Evolutionary conservation across 352 stramenopile species (phyloP), one percentile per base, ranked within the genome.

Genomic region (Thraustochytrium sp.): DNA sequence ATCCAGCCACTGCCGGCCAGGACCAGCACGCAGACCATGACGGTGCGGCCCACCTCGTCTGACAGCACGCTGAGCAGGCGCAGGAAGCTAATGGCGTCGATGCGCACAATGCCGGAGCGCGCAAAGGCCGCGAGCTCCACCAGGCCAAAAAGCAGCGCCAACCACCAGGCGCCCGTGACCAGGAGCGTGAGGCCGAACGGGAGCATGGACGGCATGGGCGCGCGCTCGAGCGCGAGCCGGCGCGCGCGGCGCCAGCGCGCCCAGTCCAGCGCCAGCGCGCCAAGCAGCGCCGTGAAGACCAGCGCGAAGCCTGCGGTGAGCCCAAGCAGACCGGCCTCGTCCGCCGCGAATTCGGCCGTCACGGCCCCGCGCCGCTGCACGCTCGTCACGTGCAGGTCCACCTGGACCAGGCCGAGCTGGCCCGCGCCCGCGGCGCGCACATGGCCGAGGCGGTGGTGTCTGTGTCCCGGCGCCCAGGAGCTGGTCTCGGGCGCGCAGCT

Each of bases 321-420:
- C 23, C 29, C 29, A 21, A 75, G 26, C 9, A 75, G 63, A 9
- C 23, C 5, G 11, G 37, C 63, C 40, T 75, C 63, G 40, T 75
- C 63, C 36, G 63, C 63, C 23, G 63, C 29, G 37, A 75, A 75
- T 53, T 75, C 63, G 31, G n/a, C 23, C 31, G 63, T 53, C 3
- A 8, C 11, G 4, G n/a, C 55, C 4, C n/a, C 26, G 9, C 29
- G 13, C 18, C 31, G 23, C 18, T 11, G 3, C 23, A 53, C 5
- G 63, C 63, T 75, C 9, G 55, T 23, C 31, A 75, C 1, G 40
- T 75, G 63, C 46, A 75, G 63, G 34, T 75, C 63, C 11, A 75
- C 26, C 4, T 36, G 13, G 31, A 75, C 46, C 18, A 5, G 23
- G 40, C 63, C 63, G 1, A 75, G 16, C 18, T 54, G 40, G 11